Evolutionary conservation across 306 rosid genomes (phyloP).

Genomic region (Begonia peltatifolia): DNA sequence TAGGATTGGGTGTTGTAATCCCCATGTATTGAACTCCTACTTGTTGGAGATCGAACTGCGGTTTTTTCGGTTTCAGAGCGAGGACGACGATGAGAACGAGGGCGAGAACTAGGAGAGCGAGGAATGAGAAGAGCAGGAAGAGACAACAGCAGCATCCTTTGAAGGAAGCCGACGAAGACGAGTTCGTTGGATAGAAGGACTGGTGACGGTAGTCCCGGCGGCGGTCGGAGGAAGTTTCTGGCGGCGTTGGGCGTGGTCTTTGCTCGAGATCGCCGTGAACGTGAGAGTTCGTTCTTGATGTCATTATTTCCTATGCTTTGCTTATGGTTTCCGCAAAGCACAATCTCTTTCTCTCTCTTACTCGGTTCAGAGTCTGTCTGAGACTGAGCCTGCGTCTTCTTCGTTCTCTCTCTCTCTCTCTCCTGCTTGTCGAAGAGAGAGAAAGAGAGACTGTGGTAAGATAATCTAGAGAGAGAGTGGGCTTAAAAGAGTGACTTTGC

Average conservation of each 20-base stretch:
- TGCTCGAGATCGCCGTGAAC: neutral
- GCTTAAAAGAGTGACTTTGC: too few species aligned
- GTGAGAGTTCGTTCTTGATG: constrained; percentile 1
- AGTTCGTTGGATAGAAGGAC: constrained; percentile 19
- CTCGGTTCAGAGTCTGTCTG: too few species aligned
- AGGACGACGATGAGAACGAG: constrained; percentile 56
- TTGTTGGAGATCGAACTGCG: constrained; percentile 86
- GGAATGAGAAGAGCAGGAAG: constrained; percentile 66
- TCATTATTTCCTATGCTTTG: neutral
- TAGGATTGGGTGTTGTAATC: constrained; percentile 32
- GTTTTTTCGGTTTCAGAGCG: constrained; percentile 84
- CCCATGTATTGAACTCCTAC: constrained; percentile 84
- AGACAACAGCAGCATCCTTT: constrained; percentile 93
- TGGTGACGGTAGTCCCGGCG: constrained; percentile 5
- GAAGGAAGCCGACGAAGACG: constrained; percentile 52
- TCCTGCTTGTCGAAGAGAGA: too few species aligned
- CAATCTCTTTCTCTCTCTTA: too few species aligned
- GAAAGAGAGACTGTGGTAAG: too few species aligned
- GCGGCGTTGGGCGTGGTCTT: constrained; percentile 8
- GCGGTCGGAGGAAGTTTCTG: neutral
- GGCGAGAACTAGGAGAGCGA: constrained; percentile 61
- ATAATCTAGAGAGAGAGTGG: too few species aligned
- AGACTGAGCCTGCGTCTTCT: too few species aligned
- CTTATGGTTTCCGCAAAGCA: too few species aligned
- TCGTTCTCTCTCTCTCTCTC: too few species aligned